Evolutionary conservation across 768 basidiomycete genomes (phyloP).

Genomic region (Psilocybe azurescens): DNA sequence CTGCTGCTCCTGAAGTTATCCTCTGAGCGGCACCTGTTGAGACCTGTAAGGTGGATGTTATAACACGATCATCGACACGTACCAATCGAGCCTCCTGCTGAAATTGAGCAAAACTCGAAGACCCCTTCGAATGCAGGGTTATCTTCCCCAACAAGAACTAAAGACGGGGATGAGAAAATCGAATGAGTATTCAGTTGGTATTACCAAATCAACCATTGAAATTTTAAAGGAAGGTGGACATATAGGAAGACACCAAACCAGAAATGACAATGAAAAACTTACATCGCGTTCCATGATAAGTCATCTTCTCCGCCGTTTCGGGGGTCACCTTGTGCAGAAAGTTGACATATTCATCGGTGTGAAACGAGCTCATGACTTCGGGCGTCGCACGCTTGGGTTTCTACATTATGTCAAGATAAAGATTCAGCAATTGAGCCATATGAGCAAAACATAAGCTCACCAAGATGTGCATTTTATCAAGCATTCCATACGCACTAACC

Average conservation of each 20-base stretch:
- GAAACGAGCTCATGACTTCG: constrained; percentile 89
- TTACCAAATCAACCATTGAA: not conserved
- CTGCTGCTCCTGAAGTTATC: constrained; percentile 80
- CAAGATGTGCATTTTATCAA: constrained; percentile 91
- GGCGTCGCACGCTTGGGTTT: constrained; percentile 73
- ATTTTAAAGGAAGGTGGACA: not conserved
- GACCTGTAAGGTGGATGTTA: not conserved
- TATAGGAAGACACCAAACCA: not conserved
- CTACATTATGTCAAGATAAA: constrained; percentile 37
- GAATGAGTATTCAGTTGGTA: not conserved
- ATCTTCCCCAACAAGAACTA: constrained; percentile 81
- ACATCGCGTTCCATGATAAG: constrained; percentile 88
- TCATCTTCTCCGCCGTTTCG: constrained; percentile 87
- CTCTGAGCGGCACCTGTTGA: constrained; percentile 76
- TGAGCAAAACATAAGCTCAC: constrained; percentile 50
- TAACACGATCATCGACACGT: constrained; percentile 27
- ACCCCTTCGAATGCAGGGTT: constrained; percentile 97
- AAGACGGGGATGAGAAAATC: constrained; percentile 37
- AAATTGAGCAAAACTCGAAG: constrained; percentile 97
- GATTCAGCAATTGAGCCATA: not conserved
- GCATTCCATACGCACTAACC: constrained; percentile 88
- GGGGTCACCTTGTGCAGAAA: constrained; percentile 89
- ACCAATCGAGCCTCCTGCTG: constrained; percentile 95
- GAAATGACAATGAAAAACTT: constrained; percentile 31
- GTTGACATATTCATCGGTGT: constrained; percentile 98